Base-by-base conservation (phyloP, 176 grass and related monocot genomes). In the Metroxylon sagu region DNA sequence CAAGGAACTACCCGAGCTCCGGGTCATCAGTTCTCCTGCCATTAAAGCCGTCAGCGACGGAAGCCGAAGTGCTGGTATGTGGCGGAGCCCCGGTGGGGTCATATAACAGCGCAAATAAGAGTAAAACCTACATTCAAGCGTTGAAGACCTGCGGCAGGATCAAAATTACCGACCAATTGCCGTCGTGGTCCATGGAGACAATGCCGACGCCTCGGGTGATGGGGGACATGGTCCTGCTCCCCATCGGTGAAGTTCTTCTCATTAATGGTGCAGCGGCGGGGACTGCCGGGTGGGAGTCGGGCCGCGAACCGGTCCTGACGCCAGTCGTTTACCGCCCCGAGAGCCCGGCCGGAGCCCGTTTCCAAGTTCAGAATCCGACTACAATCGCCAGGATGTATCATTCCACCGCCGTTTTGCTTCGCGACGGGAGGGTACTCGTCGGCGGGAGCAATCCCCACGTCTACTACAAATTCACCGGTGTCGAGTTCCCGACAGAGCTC, bases 151-250 rank as follows among this genome's bases (percentile, higher is more conserved):
- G 93, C 76, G 59, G 51, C 16, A 83, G 84, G 54, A 72, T 91
- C 62, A 85, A 74, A 73, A 72, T 83, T 0, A 76, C 18, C 53
- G 29, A 50, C 66, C 76, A 18, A 62, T 66, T 16, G 78, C 81
- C 14, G 6, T 10, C 6, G 53, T 97, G 92, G 87, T 52, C 57
- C 16, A 31, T 65, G 2, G 92, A 97, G 64, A 26, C 71, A 26
- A 97, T 97, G 92, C 84, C 87, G n/a, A 27, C 65, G 8, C 74
- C 52, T 21, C 87, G 93, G 18, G 83, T 83, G 58, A 83, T 91
- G 87, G 86, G 86, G 6, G 87, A 97, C 87, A 71, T 97, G 81
- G 81, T 91, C 19, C 77, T 91, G 62, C 79, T 97, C 7, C 93
- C 93, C 49, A 88, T 76, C 52, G 81, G 60, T 39, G 93, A 97